These are phyloP conservation scores for Evansstolkia leycettana DNA, from an alignment of 495 filamentous ascomycete species.

Conservation along the genomic window DNA sequence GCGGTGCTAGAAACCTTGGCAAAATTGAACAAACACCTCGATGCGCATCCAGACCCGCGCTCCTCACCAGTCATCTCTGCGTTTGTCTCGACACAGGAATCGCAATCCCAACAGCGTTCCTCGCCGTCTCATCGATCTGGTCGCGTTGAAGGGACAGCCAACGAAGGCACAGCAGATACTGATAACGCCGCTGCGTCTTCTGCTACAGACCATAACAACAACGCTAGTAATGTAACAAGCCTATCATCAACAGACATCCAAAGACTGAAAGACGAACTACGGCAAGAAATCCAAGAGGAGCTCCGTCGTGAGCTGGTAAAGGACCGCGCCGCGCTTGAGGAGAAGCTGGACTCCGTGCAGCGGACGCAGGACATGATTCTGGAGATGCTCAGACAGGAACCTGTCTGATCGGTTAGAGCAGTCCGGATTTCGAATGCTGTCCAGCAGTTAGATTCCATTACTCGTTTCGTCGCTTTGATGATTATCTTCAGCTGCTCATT, in stretches of 20 bases:
- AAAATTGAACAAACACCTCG: conserved; percentile 28
- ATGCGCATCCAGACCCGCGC: conserved; percentile 10
- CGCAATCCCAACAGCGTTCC: background rate
- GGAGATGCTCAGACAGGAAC: conserved; percentile 32
- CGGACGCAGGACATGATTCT: conserved; percentile 34
- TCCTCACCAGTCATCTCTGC: conserved; percentile 14
- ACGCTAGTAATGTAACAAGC: conserved; percentile 1
- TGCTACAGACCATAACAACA: no score
- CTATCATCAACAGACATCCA: background rate
- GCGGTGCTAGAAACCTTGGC: conserved; percentile 25
- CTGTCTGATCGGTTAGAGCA: conserved; percentile 9
- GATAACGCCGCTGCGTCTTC: background rate
- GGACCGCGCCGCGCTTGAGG: conserved; percentile 19
- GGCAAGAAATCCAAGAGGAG: conserved; percentile 20
- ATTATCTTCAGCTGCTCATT: no score
- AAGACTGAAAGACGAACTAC: conserved; percentile 24
- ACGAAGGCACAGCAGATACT: background rate
- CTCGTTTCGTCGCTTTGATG: no score
- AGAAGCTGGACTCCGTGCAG: conserved; percentile 29
- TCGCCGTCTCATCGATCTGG: background rate
- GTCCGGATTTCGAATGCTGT: conserved; percentile 2
- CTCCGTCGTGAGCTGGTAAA: conserved; percentile 21
- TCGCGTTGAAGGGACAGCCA: background rate
- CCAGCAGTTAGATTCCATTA: no score
- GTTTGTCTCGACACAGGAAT: conserved; percentile 4